Conservation (phyloP, 2,329 filamentous ascomycete genomes). For the Pestalotiopsis sp. region DNA sequence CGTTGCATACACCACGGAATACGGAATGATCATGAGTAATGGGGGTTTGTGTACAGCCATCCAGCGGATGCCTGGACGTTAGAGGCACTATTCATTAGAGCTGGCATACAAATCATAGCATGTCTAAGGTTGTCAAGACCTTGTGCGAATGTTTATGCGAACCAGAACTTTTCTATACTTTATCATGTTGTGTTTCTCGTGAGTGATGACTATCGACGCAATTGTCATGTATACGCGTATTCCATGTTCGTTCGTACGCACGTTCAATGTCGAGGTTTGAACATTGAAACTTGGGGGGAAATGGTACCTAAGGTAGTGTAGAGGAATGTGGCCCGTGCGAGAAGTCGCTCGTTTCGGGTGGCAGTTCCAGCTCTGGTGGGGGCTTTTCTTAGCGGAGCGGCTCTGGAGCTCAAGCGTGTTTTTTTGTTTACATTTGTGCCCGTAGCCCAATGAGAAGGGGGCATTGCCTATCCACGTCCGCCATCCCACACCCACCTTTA, state of each 20-base stretch:
- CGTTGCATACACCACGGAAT: conserved; percentile 1
- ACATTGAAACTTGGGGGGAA: not conserved
- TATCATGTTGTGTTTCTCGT: too few relatives aligned
- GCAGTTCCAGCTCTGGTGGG: not conserved
- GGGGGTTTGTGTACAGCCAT: conserved; percentile 1
- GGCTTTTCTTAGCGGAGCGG: not conserved
- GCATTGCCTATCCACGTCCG: not conserved
- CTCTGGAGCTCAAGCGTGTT: conserved; percentile 7
- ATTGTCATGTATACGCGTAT: too few relatives aligned
- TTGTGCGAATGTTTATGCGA: not conserved
- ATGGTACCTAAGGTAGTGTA: not conserved
- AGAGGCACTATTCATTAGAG: not conserved
- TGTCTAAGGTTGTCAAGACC: not conserved
- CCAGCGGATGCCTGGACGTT: not conserved
- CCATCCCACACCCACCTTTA: not conserved
- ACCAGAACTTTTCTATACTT: too few relatives aligned
- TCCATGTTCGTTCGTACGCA: too few relatives aligned
- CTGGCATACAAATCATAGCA: not conserved
- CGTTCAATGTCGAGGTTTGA: too few relatives aligned
- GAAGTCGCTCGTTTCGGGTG: not conserved
- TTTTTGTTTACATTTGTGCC: conserved; percentile 12
- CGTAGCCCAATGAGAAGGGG: not conserved
- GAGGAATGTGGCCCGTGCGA: not conserved
- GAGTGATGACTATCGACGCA: too few relatives aligned
- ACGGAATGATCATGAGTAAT: conserved; percentile 11